Base-by-base conservation (phyloP, 2,329 filamentous ascomycete genomes). In the Penicillium sp. region DNA sequence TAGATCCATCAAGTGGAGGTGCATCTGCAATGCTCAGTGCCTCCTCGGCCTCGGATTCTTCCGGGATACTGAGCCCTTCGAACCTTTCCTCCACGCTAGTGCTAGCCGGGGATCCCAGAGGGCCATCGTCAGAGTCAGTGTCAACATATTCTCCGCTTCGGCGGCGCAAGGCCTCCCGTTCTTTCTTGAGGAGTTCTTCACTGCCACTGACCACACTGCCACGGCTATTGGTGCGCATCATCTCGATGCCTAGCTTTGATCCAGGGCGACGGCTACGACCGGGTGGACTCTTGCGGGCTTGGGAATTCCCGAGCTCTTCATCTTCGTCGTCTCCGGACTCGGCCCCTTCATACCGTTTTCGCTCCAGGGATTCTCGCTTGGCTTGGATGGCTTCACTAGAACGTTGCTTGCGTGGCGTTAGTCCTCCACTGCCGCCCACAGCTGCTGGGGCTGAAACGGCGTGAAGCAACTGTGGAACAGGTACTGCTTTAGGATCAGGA, bases 261-360 rank as follows among this genome's bases (percentile, higher is more conserved):
- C 89, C 90, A 13, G 90, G 88, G 25, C 90, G 82, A 37, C 81
- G 80, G 16, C 77, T 79, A 37, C 84, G 80, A 42, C 79, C 60
- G 67, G 82, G 64, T 50, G 78, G 78, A 73, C 74, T 89, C 75
- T 77, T 80, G 59, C 78, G 80, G 58, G 75, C 74, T 66, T 78
- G 79, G 16, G 77, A 69, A 65, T 82, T 81, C 8, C 91, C 92
- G 5, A 96, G 82, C 69, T 96, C 93, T 58, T 97, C 93, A 63
- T 97, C 93, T 75, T 97, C 93, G 66, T 97, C 93, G 67, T 97
- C 93, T 4, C 93, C 93, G 29, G 91, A 96, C 68, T 97, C 93
- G 14, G 86, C 87, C 54, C 90, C 88, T 66, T 96, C 91, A 37
- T 86, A 73, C 5, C 85, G 84, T 45, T 87, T 84, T 66, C 86